Percentiles rank a stretch among this genome's conserved stretches.
These are phyloP conservation scores for Leishmania tropica DNA, from an alignment of 208 protist genomes.

Conservation along the genomic window DNA sequence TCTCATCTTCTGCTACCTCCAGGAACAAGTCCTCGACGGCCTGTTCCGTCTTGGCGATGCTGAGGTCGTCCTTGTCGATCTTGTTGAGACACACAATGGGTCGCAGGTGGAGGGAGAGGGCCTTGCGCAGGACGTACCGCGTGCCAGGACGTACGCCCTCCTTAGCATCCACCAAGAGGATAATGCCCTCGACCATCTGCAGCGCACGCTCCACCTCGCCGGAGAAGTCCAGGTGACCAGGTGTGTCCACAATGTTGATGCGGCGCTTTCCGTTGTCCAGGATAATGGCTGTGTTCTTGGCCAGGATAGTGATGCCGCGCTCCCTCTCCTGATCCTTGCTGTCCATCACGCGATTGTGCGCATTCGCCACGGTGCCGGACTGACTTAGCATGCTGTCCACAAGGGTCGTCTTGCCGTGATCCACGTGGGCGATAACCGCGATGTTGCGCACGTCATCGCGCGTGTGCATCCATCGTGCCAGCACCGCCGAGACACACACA, in stretches of 20 bases:
- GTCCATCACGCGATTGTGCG: slow-evolving; percentile 97
- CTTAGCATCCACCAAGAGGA: slow-evolving; percentile 96
- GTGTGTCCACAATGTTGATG: slow-evolving; percentile 98
- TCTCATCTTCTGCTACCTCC: slow-evolving; percentile 92
- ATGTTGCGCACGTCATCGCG: slow-evolving; percentile 94
- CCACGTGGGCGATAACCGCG: slow-evolving; percentile 97
- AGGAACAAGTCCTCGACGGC: slow-evolving; percentile 97
- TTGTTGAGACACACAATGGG: slow-evolving; percentile 99
- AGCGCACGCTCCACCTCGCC: slow-evolving; percentile 98
- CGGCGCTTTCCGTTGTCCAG: slow-evolving; percentile 73
- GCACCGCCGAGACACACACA: slow-evolving; percentile 7
- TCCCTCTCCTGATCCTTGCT: slow-evolving; percentile 96
- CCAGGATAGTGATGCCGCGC: slow-evolving; percentile 98
- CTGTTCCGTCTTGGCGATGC: slow-evolving; percentile 92
- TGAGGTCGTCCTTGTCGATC: slow-evolving; percentile 94
- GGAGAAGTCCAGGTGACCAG: slow-evolving; percentile 98
- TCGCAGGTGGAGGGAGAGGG: slow-evolving; percentile 91
- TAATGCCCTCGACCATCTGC: slow-evolving; percentile 97
- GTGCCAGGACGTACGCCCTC: slow-evolving; percentile 98
- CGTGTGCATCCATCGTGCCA: slow-evolving; percentile 51
- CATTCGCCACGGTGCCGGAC: slow-evolving; percentile 80
- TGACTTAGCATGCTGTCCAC: slow-evolving; percentile 96
- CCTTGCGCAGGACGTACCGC: slow-evolving; percentile 98
- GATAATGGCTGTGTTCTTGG: slow-evolving; percentile 94
- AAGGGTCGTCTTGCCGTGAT: slow-evolving; percentile 98